Evolutionary conservation across 768 basidiomycete species (phyloP).

Genomic region (Pholiota conissans): DNA sequence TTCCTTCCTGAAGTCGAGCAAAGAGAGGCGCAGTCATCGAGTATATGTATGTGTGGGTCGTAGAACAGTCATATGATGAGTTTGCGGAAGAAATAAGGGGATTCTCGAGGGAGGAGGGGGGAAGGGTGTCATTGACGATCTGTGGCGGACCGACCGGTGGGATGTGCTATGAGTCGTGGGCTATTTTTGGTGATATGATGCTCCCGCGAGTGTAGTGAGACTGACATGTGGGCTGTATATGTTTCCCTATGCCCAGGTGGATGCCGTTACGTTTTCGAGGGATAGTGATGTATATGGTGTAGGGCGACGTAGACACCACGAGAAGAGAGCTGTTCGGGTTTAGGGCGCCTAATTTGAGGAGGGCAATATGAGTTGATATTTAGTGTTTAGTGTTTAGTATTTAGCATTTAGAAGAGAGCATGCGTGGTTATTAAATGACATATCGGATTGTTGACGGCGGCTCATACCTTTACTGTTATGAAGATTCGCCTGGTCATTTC

Average conservation of each 20-base stretch:
- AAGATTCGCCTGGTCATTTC: no score
- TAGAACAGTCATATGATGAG: not conserved
- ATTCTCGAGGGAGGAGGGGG: not conserved
- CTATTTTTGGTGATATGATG: not conserved
- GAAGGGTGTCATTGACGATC: not conserved
- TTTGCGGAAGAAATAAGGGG: not conserved
- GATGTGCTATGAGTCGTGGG: not conserved
- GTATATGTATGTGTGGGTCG: no score
- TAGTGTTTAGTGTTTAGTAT: no score
- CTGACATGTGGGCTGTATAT: not conserved
- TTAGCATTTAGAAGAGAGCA: not conserved
- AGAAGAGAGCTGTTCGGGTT: not conserved
- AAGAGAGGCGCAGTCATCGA: not conserved
- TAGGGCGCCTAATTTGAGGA: no score
- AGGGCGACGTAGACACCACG: not conserved
- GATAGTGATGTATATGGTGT: not conserved
- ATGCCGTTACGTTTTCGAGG: not conserved
- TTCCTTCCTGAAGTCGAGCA: not conserved
- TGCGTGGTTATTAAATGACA: no score
- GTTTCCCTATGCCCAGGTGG: not conserved
- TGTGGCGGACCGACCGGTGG: not conserved
- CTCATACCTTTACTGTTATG: no score
- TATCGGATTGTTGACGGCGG: no score
- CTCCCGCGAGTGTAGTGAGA: not conserved
- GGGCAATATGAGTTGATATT: no score